phyloP scores from a whole-genome alignment of 2,329 filamentous ascomycete genomes.

The Claviceps monticola region DNA sequence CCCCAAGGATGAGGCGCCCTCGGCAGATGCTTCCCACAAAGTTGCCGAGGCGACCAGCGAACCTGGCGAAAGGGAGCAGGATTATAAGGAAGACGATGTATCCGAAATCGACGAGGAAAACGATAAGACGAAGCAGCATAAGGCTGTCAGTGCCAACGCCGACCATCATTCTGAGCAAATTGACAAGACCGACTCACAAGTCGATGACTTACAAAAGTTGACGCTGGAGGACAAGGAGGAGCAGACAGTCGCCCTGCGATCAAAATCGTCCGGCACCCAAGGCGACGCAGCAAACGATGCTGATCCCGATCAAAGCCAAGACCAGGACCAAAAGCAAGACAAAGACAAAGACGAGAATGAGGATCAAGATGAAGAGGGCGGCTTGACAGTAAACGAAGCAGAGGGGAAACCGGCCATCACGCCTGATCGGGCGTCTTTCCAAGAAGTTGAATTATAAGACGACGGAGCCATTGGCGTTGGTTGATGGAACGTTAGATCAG shows the following conservation, averaged over 20 bases:
- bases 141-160: conserved; percentile 7
- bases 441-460: conserved; percentile 44
- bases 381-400: conserved; percentile 17
- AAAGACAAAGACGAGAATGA: conserved; percentile 11
- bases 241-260: conserved; percentile 38
- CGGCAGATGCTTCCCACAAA: conserved; percentile 14
- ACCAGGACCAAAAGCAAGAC: background rate
- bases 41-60: conserved; percentile 6
- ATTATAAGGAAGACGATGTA: conserved; percentile 7
- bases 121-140: conserved; percentile 14
- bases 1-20: conserved; percentile 10
- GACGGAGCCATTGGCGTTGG: background rate
- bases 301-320: conserved; percentile 15
- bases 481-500: too few species aligned
- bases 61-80: conserved; percentile 13
- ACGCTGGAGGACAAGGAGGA: conserved; percentile 40
- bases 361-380: conserved; percentile 11
- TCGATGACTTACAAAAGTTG: conserved; percentile 40
- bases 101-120: conserved; percentile 4
- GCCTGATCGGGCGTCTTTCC: conserved; percentile 46
- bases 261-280: conserved; percentile 12
- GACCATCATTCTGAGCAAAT: conserved; percentile 21
- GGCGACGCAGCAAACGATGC: conserved; percentile 12
- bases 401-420: conserved; percentile 29
- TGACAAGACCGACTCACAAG: conserved; percentile 14